Percentiles rank a stretch among this genome's conserved stretches.
phyloP scores from a whole-genome alignment of 2,329 filamentous ascomycete species.

The Penicillium paneum region DNA sequence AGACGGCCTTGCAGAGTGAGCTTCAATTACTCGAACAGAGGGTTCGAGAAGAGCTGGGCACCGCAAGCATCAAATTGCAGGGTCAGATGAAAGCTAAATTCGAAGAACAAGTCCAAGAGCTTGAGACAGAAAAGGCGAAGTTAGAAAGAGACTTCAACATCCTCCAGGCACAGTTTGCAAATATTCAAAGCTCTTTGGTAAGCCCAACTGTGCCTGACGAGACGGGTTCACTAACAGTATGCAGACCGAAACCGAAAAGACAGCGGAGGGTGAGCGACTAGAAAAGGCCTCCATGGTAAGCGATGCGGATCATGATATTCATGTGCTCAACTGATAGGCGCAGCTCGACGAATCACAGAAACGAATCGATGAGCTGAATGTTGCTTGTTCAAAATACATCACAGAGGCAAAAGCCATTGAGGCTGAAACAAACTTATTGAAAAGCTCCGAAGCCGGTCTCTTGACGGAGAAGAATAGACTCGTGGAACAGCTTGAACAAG shows the following conservation, averaged over 20 bases:
- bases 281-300: conserved; percentile 22
- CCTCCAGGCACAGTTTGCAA: conserved; percentile 21
- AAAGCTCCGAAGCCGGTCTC: conserved; percentile 18
- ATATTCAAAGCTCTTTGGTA: conserved; percentile 27
- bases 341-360: conserved; percentile 23
- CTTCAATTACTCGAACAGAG: conserved; percentile 21
- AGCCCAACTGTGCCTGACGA: not conserved
- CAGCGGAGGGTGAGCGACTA: conserved; percentile 9
- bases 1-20: conserved; percentile 20
- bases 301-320: not conserved
- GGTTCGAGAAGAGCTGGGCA: conserved; percentile 31
- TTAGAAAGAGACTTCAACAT: conserved; percentile 18
- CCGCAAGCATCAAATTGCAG: conserved; percentile 29
- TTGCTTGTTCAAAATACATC: conserved; percentile 10
- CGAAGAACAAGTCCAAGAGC: conserved; percentile 29
- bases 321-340: conserved; percentile 12
- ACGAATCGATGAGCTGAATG: conserved; percentile 20
- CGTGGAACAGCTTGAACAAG: conserved; percentile 20
- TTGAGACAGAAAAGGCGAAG: conserved; percentile 26
- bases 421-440: conserved; percentile 21
- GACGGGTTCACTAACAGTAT: conserved; percentile 10
- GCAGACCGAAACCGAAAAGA: conserved; percentile 20
- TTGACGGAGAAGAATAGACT: conserved; percentile 17
- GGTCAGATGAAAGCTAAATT: conserved; percentile 29
- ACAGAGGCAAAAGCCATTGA: conserved; percentile 14